Percentiles rank a stretch among this genome's conserved stretches.
Evolutionary conservation across 1,139 yeast genomes (phyloP).

Genomic region (Yamadazyma epiphylla): DNA sequence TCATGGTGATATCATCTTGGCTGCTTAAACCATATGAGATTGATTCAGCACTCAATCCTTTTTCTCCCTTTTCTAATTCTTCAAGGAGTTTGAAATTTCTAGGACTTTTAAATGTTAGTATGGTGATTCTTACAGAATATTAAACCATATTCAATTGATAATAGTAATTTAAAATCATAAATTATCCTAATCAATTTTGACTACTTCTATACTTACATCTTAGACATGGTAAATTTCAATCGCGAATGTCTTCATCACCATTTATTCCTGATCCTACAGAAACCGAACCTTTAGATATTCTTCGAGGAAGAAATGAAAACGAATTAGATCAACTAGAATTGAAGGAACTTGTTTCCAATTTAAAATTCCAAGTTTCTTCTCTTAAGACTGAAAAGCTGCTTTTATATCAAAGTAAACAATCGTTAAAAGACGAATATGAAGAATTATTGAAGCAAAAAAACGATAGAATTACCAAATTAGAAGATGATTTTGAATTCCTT

Average conservation of each 20-base stretch:
- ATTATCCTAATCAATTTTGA: too few species aligned
- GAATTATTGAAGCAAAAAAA: conserved; percentile 26
- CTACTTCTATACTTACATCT: too few species aligned
- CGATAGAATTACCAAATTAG: conserved; percentile 32
- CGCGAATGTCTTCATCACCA: conserved; percentile 13
- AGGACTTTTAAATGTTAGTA: conserved; percentile 51
- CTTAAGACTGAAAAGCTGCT: conserved; percentile 29
- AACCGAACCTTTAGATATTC: neutral
- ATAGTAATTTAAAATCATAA: too few species aligned
- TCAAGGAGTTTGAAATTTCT: conserved; percentile 90
- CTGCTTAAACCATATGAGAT: conserved; percentile 91
- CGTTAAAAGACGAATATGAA: conserved; percentile 26
- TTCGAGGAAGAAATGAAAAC: conserved; percentile 3
- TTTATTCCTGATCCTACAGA: conserved; percentile 5
- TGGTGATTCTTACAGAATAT: too few species aligned
- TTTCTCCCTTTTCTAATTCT: conserved; percentile 96
- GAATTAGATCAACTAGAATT: conserved; percentile 9
- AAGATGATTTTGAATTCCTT: conserved; percentile 55
- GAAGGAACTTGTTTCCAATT: conserved; percentile 21
- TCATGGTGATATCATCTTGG: conserved; percentile 87
- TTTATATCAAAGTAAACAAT: conserved; percentile 29
- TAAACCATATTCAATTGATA: too few species aligned
- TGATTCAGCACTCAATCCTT: conserved; percentile 94
- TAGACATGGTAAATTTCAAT: conserved; percentile 6
- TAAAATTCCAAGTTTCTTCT: conserved; percentile 17